A percentile compares a stretch with the other conserved stretches of the same genome.
phyloP scores from a whole-genome alignment of 2,329 filamentous ascomycete genomes.

The Colletotrichum coccodes region DNA sequence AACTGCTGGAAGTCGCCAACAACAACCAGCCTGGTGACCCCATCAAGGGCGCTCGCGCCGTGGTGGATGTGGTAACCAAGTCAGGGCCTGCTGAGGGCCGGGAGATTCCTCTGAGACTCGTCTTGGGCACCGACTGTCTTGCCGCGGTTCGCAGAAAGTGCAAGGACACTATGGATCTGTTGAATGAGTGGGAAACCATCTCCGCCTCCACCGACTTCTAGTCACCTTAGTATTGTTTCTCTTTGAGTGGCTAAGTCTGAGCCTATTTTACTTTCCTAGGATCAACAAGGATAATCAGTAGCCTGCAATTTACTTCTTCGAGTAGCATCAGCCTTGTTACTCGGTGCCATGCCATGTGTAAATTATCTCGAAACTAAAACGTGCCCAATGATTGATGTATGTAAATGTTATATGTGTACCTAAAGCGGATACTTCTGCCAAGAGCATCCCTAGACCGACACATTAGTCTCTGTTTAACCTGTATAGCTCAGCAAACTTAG shows the following conservation, averaged over 20 bases:
- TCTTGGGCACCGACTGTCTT: constrained; percentile 64
- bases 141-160: constrained; percentile 54
- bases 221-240: background rate
- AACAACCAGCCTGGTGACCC: constrained; percentile 66
- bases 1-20: constrained; percentile 46
- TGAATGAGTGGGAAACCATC: constrained; percentile 62
- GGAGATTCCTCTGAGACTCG: constrained; percentile 62
- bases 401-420: too few species aligned
- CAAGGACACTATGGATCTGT: constrained; percentile 49
- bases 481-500: constrained; percentile 1
- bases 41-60: constrained; percentile 59
- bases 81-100: constrained; percentile 57
- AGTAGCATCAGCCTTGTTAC: too few species aligned
- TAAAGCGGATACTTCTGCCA: too few species aligned
- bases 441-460: too few species aligned
- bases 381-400: too few species aligned
- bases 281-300: background rate
- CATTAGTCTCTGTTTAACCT: background rate
- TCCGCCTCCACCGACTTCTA: constrained; percentile 47
- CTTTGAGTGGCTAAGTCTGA: background rate
- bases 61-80: constrained; percentile 65
- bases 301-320: background rate
- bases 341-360: too few species aligned
- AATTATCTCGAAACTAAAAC: too few species aligned
- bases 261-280: background rate